Percentiles rank a stretch among this genome's conserved stretches.
Conservation (phyloP, 257 asterid genomes). For the Solanum dulcamara region DNA sequence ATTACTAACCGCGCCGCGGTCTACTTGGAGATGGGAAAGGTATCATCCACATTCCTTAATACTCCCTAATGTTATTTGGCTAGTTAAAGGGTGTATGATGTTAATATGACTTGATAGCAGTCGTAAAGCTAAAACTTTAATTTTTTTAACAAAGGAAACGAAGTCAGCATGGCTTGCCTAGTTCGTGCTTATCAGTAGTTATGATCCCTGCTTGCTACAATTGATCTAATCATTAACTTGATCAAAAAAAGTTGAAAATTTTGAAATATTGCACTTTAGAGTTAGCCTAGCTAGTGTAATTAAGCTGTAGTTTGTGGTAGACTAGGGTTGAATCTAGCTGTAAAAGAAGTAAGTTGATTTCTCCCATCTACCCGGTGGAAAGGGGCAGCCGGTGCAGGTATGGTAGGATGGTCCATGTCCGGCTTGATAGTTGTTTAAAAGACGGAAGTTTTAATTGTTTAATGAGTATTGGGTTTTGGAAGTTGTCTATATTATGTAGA, state of each 20-base stretch:
- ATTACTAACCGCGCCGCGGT: slow-evolving; percentile 93
- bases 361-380: neutral
- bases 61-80: neutral
- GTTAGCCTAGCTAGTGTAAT: neutral
- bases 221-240: neutral
- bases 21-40: slow-evolving; percentile 93
- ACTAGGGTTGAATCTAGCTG: neutral
- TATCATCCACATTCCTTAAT: neutral
- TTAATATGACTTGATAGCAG: neutral
- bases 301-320: neutral
- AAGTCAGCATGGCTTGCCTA: neutral
- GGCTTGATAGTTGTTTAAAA: neutral
- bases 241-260: neutral
- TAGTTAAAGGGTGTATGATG: neutral
- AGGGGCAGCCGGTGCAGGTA: neutral
- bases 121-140: neutral
- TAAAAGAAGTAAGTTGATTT: neutral
- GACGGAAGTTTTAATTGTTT: neutral
- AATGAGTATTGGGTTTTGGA: neutral
- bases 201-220: neutral
- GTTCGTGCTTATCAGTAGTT: neutral
- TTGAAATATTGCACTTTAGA: neutral
- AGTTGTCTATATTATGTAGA: neutral
- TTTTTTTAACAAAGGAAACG: neutral
- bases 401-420: neutral